Evolutionary conservation across 441 rosid genomes (phyloP), one percentile per base, ranked within the genome.

Genomic region (Adansonia grandidieri): DNA sequence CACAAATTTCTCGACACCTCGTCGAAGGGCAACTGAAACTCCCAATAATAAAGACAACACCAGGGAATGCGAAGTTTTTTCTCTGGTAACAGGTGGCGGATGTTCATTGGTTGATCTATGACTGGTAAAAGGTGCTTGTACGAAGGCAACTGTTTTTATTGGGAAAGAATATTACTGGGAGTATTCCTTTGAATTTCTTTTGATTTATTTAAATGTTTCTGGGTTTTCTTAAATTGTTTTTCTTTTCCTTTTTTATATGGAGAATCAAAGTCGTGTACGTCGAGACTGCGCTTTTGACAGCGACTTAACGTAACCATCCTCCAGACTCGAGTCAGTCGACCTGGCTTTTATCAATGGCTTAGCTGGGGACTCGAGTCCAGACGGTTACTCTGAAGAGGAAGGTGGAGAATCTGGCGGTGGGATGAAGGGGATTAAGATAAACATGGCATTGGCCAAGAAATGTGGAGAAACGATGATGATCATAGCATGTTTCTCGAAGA

Each of bases 211-310:
- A 9, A 66, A 4, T 11, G 4, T 17, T 61, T 72, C 6, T 10
- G 4, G 37, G 2, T 32, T 32, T 32, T 32, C 4, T 32, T 32
- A 32, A 32, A 32, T 32, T 32, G 37, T 32, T 32, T 32, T 32
- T 32, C 37, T 32, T 32, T 32, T 60, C 1, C 10, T 13, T 7
- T 7, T 71, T 42, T 71, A 24, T 40, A 69, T 48, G 71, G 63
- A 79, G 80, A 86, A 80, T 47, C 70, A 77, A 79, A 81, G 83
- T 71, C 68, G 84, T 78, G 75, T 71, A 79, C 80, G 82, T 72
- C 57, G 74, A 62, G 65, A 47, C 63, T 20, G 63, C 28, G 77
- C 2, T 42, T 6, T 1, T 78, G 82, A 84, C 37, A 54, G 66
- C n/a, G 82, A 82, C 84, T 62, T 73, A 9, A 63, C 73, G 71